A percentile compares a stretch with the other conserved stretches of the same genome.
These are phyloP conservation scores for Naegleria fowleri DNA, from an alignment of 208 protist genomes.

Conservation along the genomic window DNA sequence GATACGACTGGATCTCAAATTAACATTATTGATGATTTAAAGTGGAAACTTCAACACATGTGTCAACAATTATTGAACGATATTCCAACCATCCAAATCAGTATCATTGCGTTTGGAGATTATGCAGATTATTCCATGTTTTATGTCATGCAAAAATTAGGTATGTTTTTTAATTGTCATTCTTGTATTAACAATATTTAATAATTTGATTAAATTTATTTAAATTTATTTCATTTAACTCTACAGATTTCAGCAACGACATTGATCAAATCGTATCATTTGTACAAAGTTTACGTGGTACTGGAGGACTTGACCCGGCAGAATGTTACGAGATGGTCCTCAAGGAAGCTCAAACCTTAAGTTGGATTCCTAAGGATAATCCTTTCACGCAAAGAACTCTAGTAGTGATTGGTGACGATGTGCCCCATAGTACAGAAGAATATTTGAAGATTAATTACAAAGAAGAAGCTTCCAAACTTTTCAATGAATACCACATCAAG, in stretches of 20 bases:
- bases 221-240: no score
- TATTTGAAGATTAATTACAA: conserved; percentile 18
- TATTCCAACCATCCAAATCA: not conserved
- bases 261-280: not conserved
- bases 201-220: no score
- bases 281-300: not conserved
- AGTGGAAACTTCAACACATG: not conserved
- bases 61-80: not conserved
- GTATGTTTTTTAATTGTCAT: no score
- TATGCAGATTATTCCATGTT: not conserved
- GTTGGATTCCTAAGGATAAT: not conserved
- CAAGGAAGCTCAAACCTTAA: not conserved
- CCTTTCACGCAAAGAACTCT: not conserved
- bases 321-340: conserved; percentile 9
- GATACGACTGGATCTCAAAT: not conserved
- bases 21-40: not conserved
- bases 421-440: not conserved
- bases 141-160: not conserved
- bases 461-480: not conserved
- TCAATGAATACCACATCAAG: not conserved
- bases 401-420: conserved; percentile 7
- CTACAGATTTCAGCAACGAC: not conserved
- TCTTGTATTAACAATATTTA: no score
- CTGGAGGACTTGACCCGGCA: not conserved
- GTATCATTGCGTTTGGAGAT: conserved; percentile 6